These are phyloP conservation scores for Saprolegnia diclina DNA, from an alignment of 352 stramenopile species.

Conservation along the genomic window DNA sequence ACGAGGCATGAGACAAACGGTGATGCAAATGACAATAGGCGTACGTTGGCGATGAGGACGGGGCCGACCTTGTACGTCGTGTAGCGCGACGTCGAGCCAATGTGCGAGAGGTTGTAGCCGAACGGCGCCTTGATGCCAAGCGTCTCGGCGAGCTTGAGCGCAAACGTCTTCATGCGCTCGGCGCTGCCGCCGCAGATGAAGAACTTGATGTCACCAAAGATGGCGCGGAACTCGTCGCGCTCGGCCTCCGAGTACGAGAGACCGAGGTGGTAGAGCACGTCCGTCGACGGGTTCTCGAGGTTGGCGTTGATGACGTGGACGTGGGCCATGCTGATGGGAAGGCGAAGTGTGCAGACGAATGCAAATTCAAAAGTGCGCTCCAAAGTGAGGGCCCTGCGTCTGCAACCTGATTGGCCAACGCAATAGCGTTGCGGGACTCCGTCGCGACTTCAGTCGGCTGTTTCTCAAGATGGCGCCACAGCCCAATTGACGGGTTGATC, in stretches of 20 bases:
- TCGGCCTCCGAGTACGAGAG: conserved; percentile 52
- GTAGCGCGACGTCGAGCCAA: conserved; percentile 68
- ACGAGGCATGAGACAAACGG: background rate
- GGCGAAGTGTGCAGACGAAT: background rate
- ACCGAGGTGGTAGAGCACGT: conserved; percentile 76
- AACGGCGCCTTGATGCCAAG: conserved; percentile 55
- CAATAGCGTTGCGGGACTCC: background rate
- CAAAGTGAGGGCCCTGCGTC: too few species aligned
- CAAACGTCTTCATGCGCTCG: conserved; percentile 72
- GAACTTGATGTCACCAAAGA: conserved; percentile 61
- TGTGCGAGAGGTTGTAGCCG: conserved; percentile 52
- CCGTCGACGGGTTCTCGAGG: conserved; percentile 47
- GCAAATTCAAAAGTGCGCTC: conserved; percentile 4
- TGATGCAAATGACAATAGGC: background rate
- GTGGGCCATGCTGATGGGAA: conserved; percentile 6
- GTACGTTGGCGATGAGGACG: conserved; percentile 60
- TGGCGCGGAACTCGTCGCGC: conserved; percentile 36
- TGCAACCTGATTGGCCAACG: background rate
- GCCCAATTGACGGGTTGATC: background rate
- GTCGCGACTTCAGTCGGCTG: background rate
- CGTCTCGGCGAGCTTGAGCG: conserved; percentile 44
- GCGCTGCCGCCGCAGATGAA: conserved; percentile 67
- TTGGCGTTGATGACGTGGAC: conserved; percentile 59
- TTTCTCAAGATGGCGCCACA: background rate
- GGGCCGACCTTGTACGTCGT: conserved; percentile 75